Conservation (phyloP, 352 stramenopile genomes). For the Pythium rhizo-oryzae region DNA sequence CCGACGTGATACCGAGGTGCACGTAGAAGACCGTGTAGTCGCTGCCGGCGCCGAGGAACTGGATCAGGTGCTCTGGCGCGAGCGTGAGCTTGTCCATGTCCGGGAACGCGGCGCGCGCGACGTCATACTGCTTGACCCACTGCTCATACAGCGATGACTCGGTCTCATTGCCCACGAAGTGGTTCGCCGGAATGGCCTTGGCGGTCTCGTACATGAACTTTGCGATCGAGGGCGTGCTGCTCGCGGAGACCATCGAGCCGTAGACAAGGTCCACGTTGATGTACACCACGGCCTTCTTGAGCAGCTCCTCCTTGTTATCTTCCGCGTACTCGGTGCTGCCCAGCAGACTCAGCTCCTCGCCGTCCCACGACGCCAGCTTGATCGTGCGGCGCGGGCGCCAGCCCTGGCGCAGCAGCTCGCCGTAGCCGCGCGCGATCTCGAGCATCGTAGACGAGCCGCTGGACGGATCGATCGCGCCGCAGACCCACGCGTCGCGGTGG, state of each 20-base stretch:
- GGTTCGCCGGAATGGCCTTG: constrained; percentile 54
- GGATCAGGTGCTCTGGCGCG: constrained; percentile 51
- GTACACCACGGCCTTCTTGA: constrained; percentile 70
- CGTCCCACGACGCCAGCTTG: constrained; percentile 56
- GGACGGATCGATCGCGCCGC: constrained; percentile 84
- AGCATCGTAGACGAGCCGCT: constrained; percentile 77
- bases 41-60: constrained; percentile 60
- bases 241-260: constrained; percentile 51
- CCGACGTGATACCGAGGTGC: constrained; percentile 84
- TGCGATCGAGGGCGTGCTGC: constrained; percentile 64
- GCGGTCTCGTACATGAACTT: constrained; percentile 37
- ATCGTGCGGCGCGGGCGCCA: constrained; percentile 71
- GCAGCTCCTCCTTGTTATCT: constrained; percentile 50
- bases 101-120: constrained; percentile 8
- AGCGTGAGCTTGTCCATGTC: constrained; percentile 36
- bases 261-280: constrained; percentile 85
- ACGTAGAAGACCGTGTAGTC: constrained; percentile 88
- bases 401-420: constrained; percentile 55
- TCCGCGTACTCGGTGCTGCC: constrained; percentile 86
- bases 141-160: constrained; percentile 47
- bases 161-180: constrained; percentile 32
- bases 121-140: constrained; percentile 24
- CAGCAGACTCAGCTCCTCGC: constrained; percentile 85
- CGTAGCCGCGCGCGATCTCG: constrained; percentile 81
- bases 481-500: constrained; percentile 92